phyloP scores from a whole-genome alignment of 495 filamentous ascomycete genomes.

The Echria macrotheca region DNA sequence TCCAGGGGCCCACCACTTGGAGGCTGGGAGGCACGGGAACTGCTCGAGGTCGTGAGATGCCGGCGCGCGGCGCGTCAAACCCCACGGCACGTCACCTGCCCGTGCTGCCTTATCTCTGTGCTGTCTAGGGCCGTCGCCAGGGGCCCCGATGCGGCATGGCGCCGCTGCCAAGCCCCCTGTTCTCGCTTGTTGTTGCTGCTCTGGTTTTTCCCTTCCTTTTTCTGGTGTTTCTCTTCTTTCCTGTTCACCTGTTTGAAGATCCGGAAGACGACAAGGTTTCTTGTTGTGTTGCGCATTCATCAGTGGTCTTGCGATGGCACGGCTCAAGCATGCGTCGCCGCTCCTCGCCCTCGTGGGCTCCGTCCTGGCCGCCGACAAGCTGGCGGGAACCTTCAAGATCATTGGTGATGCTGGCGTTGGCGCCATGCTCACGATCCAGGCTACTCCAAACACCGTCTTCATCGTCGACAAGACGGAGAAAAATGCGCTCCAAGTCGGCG shows the following conservation, averaged over 20 bases:
- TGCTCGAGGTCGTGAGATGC: neutral
- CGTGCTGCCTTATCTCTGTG: neutral
- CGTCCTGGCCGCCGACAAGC: neutral
- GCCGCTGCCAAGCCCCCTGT: neutral
- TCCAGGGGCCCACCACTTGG: neutral
- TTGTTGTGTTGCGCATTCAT: neutral
- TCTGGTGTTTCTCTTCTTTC: neutral
- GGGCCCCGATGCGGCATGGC: too few relatives aligned
- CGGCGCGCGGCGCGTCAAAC: neutral
- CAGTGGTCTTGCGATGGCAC: constrained; percentile 1
- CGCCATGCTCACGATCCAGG: constrained; percentile 10
- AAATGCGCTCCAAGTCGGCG: constrained; percentile 5
- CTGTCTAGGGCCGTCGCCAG: neutral
- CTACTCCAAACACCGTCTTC: constrained; percentile 7
- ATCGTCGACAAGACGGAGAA: constrained; percentile 10
- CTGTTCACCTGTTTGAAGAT: neutral
- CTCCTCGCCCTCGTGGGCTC: constrained; percentile 5
- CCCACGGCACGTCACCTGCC: neutral
- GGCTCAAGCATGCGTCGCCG: neutral
- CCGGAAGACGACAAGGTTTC: neutral
- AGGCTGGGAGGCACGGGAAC: neutral
- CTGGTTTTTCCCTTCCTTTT: neutral
- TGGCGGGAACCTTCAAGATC: constrained; percentile 7
- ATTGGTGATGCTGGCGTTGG: constrained; percentile 7
- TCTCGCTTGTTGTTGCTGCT: too few relatives aligned